Percentiles rank a stretch among this genome's conserved stretches.
Conservation (phyloP, 2,329 filamentous ascomycete genomes). For the Cadophora sp. region DNA sequence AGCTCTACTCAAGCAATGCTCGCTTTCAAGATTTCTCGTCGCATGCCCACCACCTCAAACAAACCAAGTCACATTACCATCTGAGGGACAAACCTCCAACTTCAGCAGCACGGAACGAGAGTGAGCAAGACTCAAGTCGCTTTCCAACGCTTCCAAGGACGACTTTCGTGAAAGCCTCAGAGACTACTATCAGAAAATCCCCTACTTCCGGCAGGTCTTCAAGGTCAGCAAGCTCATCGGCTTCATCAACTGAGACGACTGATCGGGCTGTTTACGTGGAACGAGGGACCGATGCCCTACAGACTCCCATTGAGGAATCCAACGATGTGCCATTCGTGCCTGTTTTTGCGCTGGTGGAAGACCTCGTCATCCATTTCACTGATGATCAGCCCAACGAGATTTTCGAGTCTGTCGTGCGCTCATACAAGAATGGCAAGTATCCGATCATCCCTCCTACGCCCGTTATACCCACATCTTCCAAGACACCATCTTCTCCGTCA, state of each 20-base stretch:
- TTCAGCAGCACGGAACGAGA: background rate
- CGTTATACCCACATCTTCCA: background rate
- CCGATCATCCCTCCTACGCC: slow-evolving; percentile 36
- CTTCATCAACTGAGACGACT: background rate
- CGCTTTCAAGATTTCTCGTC: slow-evolving; percentile 6
- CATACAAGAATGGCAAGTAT: slow-evolving; percentile 52
- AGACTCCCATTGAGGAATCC: slow-evolving; percentile 21
- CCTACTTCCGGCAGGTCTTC: slow-evolving; percentile 25
- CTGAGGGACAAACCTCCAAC: slow-evolving; percentile 20
- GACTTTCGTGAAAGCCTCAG: slow-evolving; percentile 42
- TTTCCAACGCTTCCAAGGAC: slow-evolving; percentile 39
- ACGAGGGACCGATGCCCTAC: slow-evolving; percentile 49
- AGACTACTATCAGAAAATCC: slow-evolving; percentile 44
- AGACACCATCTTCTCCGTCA: slow-evolving; percentile 8
- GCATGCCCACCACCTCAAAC: slow-evolving; percentile 24
- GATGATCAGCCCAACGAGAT: slow-evolving; percentile 51
- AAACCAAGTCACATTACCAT: slow-evolving; percentile 29
- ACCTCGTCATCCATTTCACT: slow-evolving; percentile 62
- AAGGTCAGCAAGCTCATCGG: slow-evolving; percentile 20
- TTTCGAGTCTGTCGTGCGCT: slow-evolving; percentile 55
- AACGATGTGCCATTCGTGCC: slow-evolving; percentile 43
- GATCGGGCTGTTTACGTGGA: slow-evolving; percentile 46
- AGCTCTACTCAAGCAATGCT: slow-evolving; percentile 26
- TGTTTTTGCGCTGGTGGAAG: slow-evolving; percentile 60
- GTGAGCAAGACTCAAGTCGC: background rate